Evolutionary conservation across 176 grass and related monocot genomes (phyloP).

Genomic region (Luzula sylvatica): DNA sequence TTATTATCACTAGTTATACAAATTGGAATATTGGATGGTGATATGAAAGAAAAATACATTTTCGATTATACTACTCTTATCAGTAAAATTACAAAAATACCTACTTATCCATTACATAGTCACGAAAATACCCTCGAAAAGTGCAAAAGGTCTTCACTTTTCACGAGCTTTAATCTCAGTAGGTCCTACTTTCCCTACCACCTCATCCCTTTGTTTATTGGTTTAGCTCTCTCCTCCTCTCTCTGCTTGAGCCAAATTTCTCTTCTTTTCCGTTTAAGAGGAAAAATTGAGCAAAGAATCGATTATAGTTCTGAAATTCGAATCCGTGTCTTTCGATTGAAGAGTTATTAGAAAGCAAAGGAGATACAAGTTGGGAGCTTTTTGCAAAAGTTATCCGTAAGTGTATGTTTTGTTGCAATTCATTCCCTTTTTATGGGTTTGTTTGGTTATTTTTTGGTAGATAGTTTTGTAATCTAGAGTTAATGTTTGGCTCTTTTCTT

Average conservation of each 20-base stretch:
- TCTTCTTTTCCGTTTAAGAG: not conserved
- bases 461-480: not conserved
- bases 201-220: constrained; percentile 7
- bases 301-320: not conserved
- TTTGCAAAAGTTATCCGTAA: constrained; percentile 3
- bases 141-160: constrained; percentile 49
- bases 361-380: not conserved
- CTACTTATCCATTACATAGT: constrained; percentile 24
- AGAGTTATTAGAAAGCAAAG: not conserved
- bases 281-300: not conserved
- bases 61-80: no score
- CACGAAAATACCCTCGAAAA: constrained; percentile 43
- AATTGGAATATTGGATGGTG: not conserved
- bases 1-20: constrained; percentile 1
- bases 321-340: not conserved
- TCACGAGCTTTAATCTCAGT: constrained; percentile 8
- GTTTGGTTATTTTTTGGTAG: constrained; percentile 1
- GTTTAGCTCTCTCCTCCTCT: not conserved
- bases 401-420: constrained; percentile 6
- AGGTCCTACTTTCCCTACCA: constrained; percentile 37
- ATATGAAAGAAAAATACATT: no score
- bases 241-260: not conserved
- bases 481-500: not conserved
- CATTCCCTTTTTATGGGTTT: not conserved
- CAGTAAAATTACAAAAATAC: not conserved